Evolutionary conservation across 1,139 yeast species (phyloP).

Genomic region (Nakaseomyces delphensis): DNA sequence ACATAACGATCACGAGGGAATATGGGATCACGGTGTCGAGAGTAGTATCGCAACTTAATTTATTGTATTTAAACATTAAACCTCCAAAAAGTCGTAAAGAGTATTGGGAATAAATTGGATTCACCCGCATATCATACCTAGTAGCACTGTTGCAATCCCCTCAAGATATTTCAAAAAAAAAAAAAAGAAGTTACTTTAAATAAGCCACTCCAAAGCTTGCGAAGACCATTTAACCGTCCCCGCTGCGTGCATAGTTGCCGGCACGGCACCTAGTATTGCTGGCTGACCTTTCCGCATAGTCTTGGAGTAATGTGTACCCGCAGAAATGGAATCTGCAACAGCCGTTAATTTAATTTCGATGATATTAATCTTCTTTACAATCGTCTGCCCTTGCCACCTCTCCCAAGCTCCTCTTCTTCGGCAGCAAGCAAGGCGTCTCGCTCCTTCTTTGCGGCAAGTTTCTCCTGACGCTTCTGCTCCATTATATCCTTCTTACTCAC

Average conservation of each 20-base stretch:
- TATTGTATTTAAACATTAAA: too few species aligned
- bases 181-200: too few species aligned
- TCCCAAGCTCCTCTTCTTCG: slow-evolving; percentile 19
- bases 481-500: slow-evolving; percentile 19
- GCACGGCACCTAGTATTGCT: neutral
- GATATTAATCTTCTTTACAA: slow-evolving; percentile 4
- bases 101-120: too few species aligned
- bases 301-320: neutral
- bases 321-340: neutral
- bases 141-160: too few species aligned
- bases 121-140: too few species aligned
- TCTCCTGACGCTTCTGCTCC: slow-evolving; percentile 22
- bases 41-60: too few species aligned
- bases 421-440: slow-evolving; percentile 24
- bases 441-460: slow-evolving; percentile 22
- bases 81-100: too few species aligned
- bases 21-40: too few species aligned
- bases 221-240: too few species aligned
- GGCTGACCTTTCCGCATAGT: neutral
- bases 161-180: too few species aligned
- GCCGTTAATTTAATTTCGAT: neutral
- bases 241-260: neutral
- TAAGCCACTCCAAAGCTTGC: too few species aligned
- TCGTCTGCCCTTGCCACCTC: slow-evolving; percentile 18
- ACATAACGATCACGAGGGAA: too few species aligned